These are phyloP conservation scores for Trichomonascaceae sp. DNA, from an alignment of 1,139 yeast species.

Conservation along the genomic window DNA sequence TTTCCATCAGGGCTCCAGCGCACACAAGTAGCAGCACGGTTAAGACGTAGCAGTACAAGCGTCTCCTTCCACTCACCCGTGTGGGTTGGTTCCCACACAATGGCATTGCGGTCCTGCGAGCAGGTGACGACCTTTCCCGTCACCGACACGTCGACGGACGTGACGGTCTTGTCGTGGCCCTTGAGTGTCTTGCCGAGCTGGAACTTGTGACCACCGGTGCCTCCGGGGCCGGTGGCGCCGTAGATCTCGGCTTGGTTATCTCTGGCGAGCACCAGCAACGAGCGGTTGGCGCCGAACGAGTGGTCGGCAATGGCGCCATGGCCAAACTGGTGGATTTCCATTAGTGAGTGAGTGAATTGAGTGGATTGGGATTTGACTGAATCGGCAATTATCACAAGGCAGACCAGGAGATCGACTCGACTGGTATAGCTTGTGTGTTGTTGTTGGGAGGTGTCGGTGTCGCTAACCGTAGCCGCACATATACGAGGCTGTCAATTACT, in stretches of 20 bases:
- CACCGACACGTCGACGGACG: conserved; percentile 83
- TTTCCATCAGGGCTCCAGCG: conserved; percentile 88
- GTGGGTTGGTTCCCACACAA: conserved; percentile 76
- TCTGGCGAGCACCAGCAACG: conserved; percentile 69
- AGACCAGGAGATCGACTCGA: too few relatives aligned
- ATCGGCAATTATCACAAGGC: neutral
- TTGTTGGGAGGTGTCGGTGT: too few relatives aligned
- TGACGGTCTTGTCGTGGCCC: conserved; percentile 90
- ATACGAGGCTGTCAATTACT: too few relatives aligned
- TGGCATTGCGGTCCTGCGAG: conserved; percentile 95
- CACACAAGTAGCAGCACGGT: conserved; percentile 87
- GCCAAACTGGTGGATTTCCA: conserved; percentile 33
- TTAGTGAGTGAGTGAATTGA: neutral
- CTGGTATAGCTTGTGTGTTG: too few relatives aligned
- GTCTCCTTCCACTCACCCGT: conserved; percentile 71
- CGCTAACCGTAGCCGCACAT: too few relatives aligned
- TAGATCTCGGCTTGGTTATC: conserved; percentile 66
- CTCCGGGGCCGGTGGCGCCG: conserved; percentile 30
- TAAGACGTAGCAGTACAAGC: conserved; percentile 79
- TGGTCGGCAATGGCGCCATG: conserved; percentile 85
- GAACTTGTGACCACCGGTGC: conserved; percentile 21
- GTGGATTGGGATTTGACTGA: neutral
- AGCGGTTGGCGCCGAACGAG: conserved; percentile 61
- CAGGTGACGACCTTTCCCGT: conserved; percentile 92
- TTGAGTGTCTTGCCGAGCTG: conserved; percentile 47